These are phyloP conservation scores for Solanum stenotomum DNA, from an alignment of 257 asterid species.

Conservation along the genomic window DNA sequence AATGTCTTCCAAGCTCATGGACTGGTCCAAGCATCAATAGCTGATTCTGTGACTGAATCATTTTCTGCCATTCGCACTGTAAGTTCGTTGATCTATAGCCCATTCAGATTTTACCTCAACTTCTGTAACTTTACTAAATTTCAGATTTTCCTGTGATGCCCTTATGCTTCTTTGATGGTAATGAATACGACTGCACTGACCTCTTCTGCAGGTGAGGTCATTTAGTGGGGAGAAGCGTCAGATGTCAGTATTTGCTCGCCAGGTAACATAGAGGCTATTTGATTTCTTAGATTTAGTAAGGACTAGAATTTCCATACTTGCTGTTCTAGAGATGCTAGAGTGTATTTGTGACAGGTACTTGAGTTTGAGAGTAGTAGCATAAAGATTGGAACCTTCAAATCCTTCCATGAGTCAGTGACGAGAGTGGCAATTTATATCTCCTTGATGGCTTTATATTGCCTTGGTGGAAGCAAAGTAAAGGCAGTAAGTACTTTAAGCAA, in stretches of 20 bases:
- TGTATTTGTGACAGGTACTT: slow-evolving; percentile 43
- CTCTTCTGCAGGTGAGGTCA: slow-evolving; percentile 71
- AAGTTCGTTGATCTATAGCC: slow-evolving; percentile 20
- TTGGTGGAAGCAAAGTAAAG: slow-evolving; percentile 99
- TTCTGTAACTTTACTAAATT: neutral
- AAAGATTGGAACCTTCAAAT: slow-evolving; percentile 75
- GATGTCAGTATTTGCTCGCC: slow-evolving; percentile 72
- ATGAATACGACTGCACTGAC: neutral
- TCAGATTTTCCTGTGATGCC: neutral
- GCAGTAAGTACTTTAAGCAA: slow-evolving; percentile 52
- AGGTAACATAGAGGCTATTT: slow-evolving; percentile 30
- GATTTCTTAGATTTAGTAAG: neutral
- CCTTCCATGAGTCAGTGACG: slow-evolving; percentile 88
- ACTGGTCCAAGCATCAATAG: slow-evolving; percentile 77
- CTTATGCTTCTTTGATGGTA: neutral
- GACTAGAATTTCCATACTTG: neutral
- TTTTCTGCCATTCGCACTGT: slow-evolving; percentile 94
- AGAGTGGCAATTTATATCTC: slow-evolving; percentile 90
- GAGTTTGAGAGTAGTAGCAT: slow-evolving; percentile 75
- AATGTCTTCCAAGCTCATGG: slow-evolving; percentile 92
- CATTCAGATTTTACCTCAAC: neutral
- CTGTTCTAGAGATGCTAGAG: neutral
- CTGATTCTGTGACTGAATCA: slow-evolving; percentile 81
- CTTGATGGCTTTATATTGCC: slow-evolving; percentile 79
- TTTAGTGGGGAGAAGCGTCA: slow-evolving; percentile 95